These are phyloP conservation scores for Lecanicillium sp. DNA, from an alignment of 2,329 filamentous ascomycete species.

Conservation along the genomic window DNA sequence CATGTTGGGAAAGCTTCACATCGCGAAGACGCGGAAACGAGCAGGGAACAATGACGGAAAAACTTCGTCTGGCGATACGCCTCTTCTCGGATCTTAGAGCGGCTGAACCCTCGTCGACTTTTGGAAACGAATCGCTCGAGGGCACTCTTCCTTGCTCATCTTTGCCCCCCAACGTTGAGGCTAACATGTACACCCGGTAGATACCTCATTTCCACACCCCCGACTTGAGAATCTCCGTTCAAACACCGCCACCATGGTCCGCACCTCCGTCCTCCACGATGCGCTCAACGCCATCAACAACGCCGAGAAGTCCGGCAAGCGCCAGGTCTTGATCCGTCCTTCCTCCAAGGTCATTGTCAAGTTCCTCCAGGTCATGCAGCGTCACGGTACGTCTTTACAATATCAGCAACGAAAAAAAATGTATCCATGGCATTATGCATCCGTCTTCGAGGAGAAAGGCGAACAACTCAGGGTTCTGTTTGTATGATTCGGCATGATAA, in stretches of 20 bases:
- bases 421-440: too few relatives aligned
- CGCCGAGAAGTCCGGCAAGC: constrained; percentile 99
- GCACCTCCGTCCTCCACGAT: constrained; percentile 99
- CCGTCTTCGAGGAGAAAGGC: background rate
- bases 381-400: constrained; percentile 76
- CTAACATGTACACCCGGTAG: constrained; percentile 51
- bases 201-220: constrained; percentile 56
- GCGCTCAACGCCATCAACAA: constrained; percentile 99
- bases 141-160: constrained; percentile 64
- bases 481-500: constrained; percentile 94
- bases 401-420: too few relatives aligned
- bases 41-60: background rate
- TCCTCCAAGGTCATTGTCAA: constrained; percentile 99
- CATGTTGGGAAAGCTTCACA: constrained; percentile 4
- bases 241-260: constrained; percentile 87
- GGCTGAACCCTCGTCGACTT: constrained; percentile 60
- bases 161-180: constrained; percentile 48
- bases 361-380: constrained; percentile 99
- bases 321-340: constrained; percentile 96
- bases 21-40: constrained; percentile 8
- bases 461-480: background rate
- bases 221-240: constrained; percentile 75
- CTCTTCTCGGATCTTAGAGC: constrained; percentile 52
- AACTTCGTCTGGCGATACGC: constrained; percentile 47
- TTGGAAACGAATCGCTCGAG: constrained; percentile 35